Evolutionary conservation across 495 filamentous ascomycete genomes (phyloP).

Genomic region (Aspergillus diversus): DNA sequence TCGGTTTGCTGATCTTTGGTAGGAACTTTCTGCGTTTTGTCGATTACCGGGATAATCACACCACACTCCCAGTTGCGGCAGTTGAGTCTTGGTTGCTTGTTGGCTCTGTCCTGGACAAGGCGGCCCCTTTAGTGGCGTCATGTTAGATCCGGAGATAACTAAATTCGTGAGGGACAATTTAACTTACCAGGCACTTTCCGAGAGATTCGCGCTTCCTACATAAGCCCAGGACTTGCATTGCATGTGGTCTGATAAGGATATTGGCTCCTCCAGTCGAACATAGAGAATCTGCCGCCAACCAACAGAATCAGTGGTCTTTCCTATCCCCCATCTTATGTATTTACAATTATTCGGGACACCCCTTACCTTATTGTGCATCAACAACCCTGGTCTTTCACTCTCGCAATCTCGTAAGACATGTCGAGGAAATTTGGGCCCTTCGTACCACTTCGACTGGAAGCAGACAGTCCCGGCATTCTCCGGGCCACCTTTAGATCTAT

Average conservation of each 20-base stretch:
- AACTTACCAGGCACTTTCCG: slow-evolving; percentile 86
- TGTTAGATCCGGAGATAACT: not conserved
- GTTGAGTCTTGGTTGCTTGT: slow-evolving; percentile 70
- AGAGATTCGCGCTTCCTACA: slow-evolving; percentile 89
- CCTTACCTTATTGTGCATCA: slow-evolving; percentile 85
- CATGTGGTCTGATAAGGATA: slow-evolving; percentile 26
- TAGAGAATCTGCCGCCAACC: slow-evolving; percentile 58
- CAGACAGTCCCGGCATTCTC: slow-evolving; percentile 79
- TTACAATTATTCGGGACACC: not conserved
- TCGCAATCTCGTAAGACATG: slow-evolving; percentile 73
- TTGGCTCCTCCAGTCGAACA: slow-evolving; percentile 54
- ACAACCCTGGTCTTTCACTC: slow-evolving; percentile 64
- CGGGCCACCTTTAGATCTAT: slow-evolving; percentile 59
- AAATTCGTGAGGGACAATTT: not conserved
- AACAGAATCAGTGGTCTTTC: not conserved
- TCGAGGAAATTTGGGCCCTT: slow-evolving; percentile 66
- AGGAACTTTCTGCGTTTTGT: slow-evolving; percentile 4
- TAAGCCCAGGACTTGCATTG: slow-evolving; percentile 70
- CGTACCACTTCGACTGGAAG: slow-evolving; percentile 70
- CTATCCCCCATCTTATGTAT: not conserved
- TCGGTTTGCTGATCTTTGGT: not conserved
- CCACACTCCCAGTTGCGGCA: slow-evolving; percentile 98
- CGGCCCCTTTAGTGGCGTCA: slow-evolving; percentile 59
- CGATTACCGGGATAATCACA: slow-evolving; percentile 65
- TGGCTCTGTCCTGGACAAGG: slow-evolving; percentile 65